A percentile compares a stretch with the other conserved stretches of the same genome.
These are phyloP conservation scores for Myxozyma mucilagina DNA, from an alignment of 805 yeast genomes.

Conservation along the genomic window DNA sequence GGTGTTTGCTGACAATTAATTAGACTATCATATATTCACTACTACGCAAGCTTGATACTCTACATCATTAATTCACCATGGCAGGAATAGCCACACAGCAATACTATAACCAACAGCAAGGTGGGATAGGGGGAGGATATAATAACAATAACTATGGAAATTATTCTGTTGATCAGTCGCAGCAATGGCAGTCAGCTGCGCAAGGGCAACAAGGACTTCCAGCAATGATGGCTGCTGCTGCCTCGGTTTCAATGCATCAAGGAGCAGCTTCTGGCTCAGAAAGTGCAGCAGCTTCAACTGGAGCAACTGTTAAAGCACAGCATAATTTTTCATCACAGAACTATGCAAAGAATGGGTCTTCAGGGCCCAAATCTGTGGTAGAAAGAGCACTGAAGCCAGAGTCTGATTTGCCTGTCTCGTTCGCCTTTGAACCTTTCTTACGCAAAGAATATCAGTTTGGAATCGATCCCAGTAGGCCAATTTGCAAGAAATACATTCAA, in stretches of 20 bases:
- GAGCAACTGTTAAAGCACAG: not conserved
- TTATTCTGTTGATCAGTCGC: slow-evolving; percentile 4
- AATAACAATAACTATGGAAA: not conserved
- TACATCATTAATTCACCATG: not conserved
- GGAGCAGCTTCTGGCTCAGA: not conserved
- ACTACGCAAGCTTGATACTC: not conserved
- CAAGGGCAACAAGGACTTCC: slow-evolving; percentile 6
- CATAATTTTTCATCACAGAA: not conserved
- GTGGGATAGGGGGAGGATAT: not conserved
- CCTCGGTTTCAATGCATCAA: not conserved
- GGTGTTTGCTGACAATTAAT: not conserved
- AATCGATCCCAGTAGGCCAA: slow-evolving; percentile 84
- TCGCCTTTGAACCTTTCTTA: slow-evolving; percentile 80
- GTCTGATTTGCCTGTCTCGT: slow-evolving; percentile 29
- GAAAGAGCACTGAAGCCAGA: not conserved
- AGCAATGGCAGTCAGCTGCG: not conserved
- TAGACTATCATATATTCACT: not conserved
- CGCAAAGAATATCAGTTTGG: slow-evolving; percentile 79
- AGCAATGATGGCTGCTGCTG: slow-evolving; percentile 4
- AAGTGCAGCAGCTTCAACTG: slow-evolving; percentile 7
- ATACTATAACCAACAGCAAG: not conserved
- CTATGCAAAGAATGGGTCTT: not conserved
- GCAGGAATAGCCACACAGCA: slow-evolving; percentile 10
- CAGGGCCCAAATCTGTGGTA: not conserved
- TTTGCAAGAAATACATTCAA: slow-evolving; percentile 70